Evolutionary conservation across 768 basidiomycete genomes (phyloP).

Genomic region (Russula ochroleuca): DNA sequence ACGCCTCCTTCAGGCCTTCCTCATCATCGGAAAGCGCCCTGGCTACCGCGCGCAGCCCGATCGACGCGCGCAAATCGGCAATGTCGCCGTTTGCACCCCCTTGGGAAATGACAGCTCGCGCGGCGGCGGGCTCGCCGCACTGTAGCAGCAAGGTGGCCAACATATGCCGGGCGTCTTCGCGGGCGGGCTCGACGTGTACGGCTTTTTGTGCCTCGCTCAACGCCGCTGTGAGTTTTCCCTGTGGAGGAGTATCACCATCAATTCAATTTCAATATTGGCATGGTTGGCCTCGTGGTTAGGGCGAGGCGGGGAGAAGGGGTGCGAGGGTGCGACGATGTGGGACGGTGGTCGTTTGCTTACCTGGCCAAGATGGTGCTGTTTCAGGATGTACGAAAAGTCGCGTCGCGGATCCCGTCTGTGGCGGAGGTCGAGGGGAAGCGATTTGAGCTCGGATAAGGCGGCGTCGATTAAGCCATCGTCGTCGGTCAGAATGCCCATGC

Average conservation of each 20-base stretch:
- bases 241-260: background rate
- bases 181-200: conserved; percentile 53
- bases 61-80: conserved; percentile 39
- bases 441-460: conserved; percentile 74
- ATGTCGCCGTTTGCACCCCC: conserved; percentile 33
- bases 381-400: conserved; percentile 67
- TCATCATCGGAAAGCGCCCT: conserved; percentile 27
- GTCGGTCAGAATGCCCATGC: conserved; percentile 80
- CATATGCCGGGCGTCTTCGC: conserved; percentile 44
- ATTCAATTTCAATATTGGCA: background rate
- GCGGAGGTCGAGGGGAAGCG: conserved; percentile 62
- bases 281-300: background rate
- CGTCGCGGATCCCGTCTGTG: conserved; percentile 62
- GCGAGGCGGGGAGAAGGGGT: background rate
- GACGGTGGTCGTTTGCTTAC: conserved; percentile 38
- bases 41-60: conserved; percentile 51
- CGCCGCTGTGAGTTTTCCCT: conserved; percentile 42
- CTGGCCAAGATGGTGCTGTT: conserved; percentile 69
- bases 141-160: conserved; percentile 56
- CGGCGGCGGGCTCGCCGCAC: conserved; percentile 39
- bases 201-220: conserved; percentile 48
- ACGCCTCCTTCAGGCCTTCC: conserved; percentile 32
- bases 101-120: conserved; percentile 45
- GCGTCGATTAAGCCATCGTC: conserved; percentile 83
- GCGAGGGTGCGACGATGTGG: too few relatives aligned